phyloP scores from a whole-genome alignment of 1,284 basidiomycete species.

The Xanthoconium separans region DNA sequence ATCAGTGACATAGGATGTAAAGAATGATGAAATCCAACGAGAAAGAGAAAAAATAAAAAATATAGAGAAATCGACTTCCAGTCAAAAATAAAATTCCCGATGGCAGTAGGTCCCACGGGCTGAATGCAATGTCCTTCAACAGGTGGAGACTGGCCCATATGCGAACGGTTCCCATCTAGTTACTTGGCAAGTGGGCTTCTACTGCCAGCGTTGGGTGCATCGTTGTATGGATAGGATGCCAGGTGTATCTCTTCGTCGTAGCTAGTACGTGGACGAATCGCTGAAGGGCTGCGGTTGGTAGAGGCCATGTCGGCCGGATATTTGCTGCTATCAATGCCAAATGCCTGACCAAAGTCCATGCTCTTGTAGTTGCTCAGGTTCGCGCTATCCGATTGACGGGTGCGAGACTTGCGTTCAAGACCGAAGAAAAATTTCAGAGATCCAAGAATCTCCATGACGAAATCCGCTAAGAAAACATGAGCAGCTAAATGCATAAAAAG shows the following conservation, averaged over 20 bases:
- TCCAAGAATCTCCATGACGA: conserved; percentile 57
- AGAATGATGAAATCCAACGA: conserved; percentile 5
- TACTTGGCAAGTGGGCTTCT: conserved; percentile 4
- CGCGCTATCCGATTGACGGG: conserved; percentile 23
- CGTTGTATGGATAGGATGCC: conserved; percentile 40
- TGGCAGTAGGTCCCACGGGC: neutral
- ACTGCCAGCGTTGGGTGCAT: conserved; percentile 8
- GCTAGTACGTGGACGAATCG: conserved; percentile 26
- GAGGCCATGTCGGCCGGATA: conserved; percentile 11
- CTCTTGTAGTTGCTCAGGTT: conserved; percentile 30
- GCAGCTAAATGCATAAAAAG: conserved; percentile 1
- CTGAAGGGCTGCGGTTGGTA: conserved; percentile 17
- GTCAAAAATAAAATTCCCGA: neutral
- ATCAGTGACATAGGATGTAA: neutral
- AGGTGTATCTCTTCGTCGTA: conserved; percentile 49
- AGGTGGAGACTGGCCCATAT: neutral
- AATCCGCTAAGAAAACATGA: conserved; percentile 50
- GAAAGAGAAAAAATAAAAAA: neutral
- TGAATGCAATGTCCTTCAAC: conserved; percentile 1
- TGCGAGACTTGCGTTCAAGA: conserved; percentile 46
- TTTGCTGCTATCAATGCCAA: conserved; percentile 39
- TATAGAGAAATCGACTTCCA: neutral
- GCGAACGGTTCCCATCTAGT: neutral
- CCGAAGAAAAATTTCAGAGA: conserved; percentile 64
- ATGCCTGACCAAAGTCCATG: conserved; percentile 50